Conservation (phyloP, 176 grass and related monocot species). For the Microstegium vimineum region DNA sequence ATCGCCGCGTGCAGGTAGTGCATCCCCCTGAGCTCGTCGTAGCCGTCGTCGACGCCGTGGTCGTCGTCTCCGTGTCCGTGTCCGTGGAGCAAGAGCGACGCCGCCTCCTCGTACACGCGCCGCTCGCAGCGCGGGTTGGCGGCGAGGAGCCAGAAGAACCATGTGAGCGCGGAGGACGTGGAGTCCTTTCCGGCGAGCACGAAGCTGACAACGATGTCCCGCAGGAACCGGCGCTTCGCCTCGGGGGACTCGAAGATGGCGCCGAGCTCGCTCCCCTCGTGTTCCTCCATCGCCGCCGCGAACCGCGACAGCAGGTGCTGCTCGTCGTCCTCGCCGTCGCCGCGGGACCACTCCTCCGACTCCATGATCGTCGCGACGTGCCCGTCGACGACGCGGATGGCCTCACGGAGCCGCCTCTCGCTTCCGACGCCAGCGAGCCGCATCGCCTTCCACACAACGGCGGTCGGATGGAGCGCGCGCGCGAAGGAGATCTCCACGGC, state of each 20-base stretch:
- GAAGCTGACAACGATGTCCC: constrained; percentile 67
- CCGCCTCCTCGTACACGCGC: constrained; percentile 39
- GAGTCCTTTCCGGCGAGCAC: constrained; percentile 65
- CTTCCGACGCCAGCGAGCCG: constrained; percentile 37
- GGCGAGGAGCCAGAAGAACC: constrained; percentile 78
- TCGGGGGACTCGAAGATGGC: constrained; percentile 31
- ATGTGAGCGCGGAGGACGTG: constrained; percentile 49
- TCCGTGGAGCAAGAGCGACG: not conserved
- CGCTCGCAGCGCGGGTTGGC: constrained; percentile 43
- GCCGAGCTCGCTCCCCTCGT: constrained; percentile 27
- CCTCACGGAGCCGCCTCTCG: constrained; percentile 48
- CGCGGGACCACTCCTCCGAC: not conserved
- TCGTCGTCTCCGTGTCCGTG: not conserved
- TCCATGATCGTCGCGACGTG: constrained; percentile 40
- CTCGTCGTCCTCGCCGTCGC: not conserved
- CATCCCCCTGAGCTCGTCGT: constrained; percentile 47
- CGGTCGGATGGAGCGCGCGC: constrained; percentile 51
- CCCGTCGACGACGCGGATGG: constrained; percentile 37
- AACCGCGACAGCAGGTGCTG: constrained; percentile 68
- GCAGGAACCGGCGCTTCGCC: constrained; percentile 51
- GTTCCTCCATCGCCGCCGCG: constrained; percentile 38
- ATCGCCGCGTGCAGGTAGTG: constrained; percentile 61
- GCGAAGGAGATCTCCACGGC: constrained; percentile 54
- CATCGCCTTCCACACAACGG: constrained; percentile 43
- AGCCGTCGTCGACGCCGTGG: not conserved